phyloP scores from a whole-genome alignment of 371 early-diverging fungal species.

The Rhizomucor pusillus region DNA sequence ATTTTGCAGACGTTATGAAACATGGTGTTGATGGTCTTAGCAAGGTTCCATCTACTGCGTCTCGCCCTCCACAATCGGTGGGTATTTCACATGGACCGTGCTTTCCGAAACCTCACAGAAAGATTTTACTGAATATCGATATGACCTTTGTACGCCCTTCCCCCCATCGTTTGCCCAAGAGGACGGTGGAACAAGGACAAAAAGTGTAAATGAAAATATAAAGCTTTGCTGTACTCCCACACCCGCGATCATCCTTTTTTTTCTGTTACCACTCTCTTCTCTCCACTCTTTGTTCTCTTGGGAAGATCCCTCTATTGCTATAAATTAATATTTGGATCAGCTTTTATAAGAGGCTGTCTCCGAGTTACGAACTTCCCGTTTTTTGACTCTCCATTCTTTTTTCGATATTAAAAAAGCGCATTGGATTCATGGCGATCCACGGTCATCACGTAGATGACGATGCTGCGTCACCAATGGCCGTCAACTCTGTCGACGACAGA shows the following conservation, averaged over 20 bases:
- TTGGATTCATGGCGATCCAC: not conserved
- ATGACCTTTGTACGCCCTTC: not conserved
- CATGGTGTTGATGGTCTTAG: no score
- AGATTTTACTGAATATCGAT: not conserved
- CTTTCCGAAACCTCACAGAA: not conserved
- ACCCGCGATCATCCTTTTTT: slow-evolving; percentile 2
- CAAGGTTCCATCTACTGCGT: no score
- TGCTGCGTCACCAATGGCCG: no score
- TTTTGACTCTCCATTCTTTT: not conserved
- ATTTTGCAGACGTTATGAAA: no score
- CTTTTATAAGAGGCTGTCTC: slow-evolving; percentile 1
- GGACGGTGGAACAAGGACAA: not conserved
- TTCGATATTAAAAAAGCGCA: not conserved
- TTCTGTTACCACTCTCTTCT: slow-evolving; percentile 2
- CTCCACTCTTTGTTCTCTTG: not conserved
- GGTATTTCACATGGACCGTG: slow-evolving; percentile 6
- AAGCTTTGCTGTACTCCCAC: slow-evolving; percentile 3
- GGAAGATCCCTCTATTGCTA: not conserved
- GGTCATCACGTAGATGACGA: not conserved
- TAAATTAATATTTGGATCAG: not conserved
- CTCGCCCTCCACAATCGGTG: not conserved
- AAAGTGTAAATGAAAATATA: not conserved
- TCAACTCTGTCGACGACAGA: not conserved
- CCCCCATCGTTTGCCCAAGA: not conserved
- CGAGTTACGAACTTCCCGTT: not conserved